Evolutionary conservation across 148 eudicot species (phyloP).

Genomic region (Persicaria tinctoria): DNA sequence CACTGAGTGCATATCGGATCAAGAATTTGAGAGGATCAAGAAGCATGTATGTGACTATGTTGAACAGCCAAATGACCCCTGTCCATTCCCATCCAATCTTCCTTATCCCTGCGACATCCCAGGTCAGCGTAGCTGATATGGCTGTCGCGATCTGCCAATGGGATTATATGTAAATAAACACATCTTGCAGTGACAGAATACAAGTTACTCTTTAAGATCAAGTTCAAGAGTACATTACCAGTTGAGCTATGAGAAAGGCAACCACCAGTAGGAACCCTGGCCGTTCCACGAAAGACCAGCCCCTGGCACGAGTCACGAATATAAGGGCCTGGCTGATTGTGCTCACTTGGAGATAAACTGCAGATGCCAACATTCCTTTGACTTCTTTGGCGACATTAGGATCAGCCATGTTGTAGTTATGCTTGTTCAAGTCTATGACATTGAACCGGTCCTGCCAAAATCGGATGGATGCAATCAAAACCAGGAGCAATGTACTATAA

Average conservation of each 20-base stretch:
- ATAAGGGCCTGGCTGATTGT: constrained; percentile 76
- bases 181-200: too few species aligned
- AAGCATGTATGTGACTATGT: constrained; percentile 43
- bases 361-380: constrained; percentile 56
- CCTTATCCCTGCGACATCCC: constrained; percentile 42
- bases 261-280: constrained; percentile 67
- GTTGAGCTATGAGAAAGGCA: constrained; percentile 70
- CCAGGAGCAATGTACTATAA: not conserved
- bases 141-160: constrained; percentile 44
- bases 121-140: constrained; percentile 37
- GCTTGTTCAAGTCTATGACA: constrained; percentile 37
- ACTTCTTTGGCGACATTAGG: constrained; percentile 31
- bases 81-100: constrained; percentile 77
- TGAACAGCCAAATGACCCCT: constrained; percentile 71
- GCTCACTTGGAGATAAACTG: constrained; percentile 79
- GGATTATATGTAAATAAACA: not conserved
- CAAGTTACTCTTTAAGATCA: not conserved
- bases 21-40: constrained; percentile 69
- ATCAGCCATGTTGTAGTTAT: constrained; percentile 28
- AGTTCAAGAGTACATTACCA: constrained; percentile 27
- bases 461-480: not conserved
- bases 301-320: constrained; percentile 71
- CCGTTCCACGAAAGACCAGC: constrained; percentile 75
- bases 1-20: constrained; percentile 53
- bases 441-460: constrained; percentile 34